Conservation (phyloP, 306 rosid genomes). For the Vigna nakashimae region DNA sequence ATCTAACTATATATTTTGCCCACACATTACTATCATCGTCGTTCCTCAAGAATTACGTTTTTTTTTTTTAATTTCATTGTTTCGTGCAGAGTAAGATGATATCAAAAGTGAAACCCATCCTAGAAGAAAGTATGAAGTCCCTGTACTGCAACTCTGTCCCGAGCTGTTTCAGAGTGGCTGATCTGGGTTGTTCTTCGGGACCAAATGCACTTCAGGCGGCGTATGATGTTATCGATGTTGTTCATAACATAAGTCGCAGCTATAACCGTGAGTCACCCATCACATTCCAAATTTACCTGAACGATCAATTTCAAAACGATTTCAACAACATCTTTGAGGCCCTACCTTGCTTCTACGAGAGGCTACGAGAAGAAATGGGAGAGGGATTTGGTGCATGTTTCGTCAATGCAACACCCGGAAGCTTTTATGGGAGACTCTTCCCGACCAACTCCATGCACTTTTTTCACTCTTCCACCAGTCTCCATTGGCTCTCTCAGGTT, state of each 20-base stretch:
- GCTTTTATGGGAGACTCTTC: constrained; percentile 67
- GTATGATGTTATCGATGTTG: not conserved
- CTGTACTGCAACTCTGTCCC: constrained; percentile 16
- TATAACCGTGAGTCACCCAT: not conserved
- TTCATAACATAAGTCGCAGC: not conserved
- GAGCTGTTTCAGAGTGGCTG: constrained; percentile 49
- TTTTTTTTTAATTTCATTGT: not conserved
- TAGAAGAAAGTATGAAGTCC: constrained; percentile 36
- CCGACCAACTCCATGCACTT: constrained; percentile 51
- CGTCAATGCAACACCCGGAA: constrained; percentile 56
- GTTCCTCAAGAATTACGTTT: not conserved
- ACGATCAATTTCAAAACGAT: constrained; percentile 41
- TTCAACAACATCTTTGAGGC: constrained; percentile 48
- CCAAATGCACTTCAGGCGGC: constrained; percentile 39
- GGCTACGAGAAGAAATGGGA: constrained; percentile 21
- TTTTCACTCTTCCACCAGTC: constrained; percentile 53
- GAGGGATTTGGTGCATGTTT: constrained; percentile 43
- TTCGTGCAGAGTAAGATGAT: constrained; percentile 27
- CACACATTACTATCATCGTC: not conserved
- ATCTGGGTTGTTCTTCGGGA: constrained; percentile 61
- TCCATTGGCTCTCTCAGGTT: constrained; percentile 62
- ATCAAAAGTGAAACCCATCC: constrained; percentile 32
- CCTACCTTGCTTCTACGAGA: constrained; percentile 47
- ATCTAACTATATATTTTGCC: not conserved
- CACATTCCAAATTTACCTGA: constrained; percentile 36